Evolutionary conservation across 306 rosid species (phyloP), one percentile per base, ranked within the genome.

Genomic region (Nissolia schottii): DNA sequence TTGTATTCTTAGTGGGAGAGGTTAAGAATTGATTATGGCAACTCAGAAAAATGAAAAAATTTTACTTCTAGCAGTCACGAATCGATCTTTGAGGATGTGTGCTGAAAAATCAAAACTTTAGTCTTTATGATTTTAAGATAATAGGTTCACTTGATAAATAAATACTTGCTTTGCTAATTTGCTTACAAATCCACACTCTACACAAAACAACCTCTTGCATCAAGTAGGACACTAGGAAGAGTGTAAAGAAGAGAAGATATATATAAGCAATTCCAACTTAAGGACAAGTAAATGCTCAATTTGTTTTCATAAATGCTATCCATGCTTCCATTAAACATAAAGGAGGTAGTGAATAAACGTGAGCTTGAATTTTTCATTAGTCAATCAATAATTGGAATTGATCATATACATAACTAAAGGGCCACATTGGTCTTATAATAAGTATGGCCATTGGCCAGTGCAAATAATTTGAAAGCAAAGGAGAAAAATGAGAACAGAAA

Each of bases 381-480:
- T 74, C 77, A 60, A 76, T 79, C 79, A 85, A 62, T 77, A 34
- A 71, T 81, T 70, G 61, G 25, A 3, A 55, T 12, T 60, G 55
- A 63, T n/a, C n/a, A n/a, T 32, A 55, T 5, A 51, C 32, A 6
- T 50, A 58, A 70, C n/a, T 9, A 10, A 31, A 74, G 77, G 79
- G 77, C 75, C 76, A 75, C 77, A 25, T 65, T 45, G 75, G 59
- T 73, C 70, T 75, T 40, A 19, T 61, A 57, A 19, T 61, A 57
- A 25, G 68, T 27, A 50, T 27, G 67, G 55, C 40, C 48, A 25
- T 38, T 27, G 67, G 55, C 40, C 48, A 25, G 20, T 46, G 15
- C 64, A 80, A 63, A 80, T 72, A 67, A 66, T 68, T 70, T 56
- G 8, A 55, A 63, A 57, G 25, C 46, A 83, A 67, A 73, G 71